Evolutionary conservation across 257 asterid species (phyloP).

Genomic region (Capsicum baccatum): DNA sequence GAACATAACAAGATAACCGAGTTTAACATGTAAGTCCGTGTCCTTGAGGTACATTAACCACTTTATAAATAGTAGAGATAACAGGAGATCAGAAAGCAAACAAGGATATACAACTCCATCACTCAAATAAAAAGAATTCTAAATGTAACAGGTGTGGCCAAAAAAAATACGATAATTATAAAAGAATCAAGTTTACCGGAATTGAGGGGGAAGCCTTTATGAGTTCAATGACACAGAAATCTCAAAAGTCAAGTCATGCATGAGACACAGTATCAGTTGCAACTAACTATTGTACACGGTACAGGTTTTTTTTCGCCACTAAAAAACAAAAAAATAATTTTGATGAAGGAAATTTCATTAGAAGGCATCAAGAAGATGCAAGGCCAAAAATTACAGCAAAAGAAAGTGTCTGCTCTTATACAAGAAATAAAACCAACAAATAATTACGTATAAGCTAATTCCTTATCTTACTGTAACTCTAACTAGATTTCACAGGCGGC

Average conservation of each 20-base stretch:
- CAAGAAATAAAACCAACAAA: too few species aligned
- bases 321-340: too few species aligned
- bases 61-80: constrained; percentile 16
- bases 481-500: neutral
- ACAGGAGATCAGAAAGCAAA: neutral
- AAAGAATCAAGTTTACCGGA: neutral
- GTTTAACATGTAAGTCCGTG: neutral
- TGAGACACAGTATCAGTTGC: neutral
- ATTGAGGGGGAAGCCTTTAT: neutral
- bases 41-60: neutral
- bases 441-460: too few species aligned
- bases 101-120: neutral
- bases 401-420: too few species aligned
- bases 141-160: neutral
- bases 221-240: neutral
- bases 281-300: too few species aligned
- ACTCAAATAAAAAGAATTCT: neutral
- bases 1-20: neutral
- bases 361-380: too few species aligned
- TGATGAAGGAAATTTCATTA: too few species aligned
- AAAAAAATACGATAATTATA: neutral
- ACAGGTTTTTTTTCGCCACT: too few species aligned
- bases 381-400: too few species aligned
- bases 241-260: constrained; percentile 13
- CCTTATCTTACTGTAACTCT: too few species aligned